Percentiles rank a stretch among this genome's conserved stretches.
These are phyloP conservation scores for Chaetomium globosum DNA, from an alignment of 2,329 filamentous ascomycete genomes.

Conservation along the genomic window DNA sequence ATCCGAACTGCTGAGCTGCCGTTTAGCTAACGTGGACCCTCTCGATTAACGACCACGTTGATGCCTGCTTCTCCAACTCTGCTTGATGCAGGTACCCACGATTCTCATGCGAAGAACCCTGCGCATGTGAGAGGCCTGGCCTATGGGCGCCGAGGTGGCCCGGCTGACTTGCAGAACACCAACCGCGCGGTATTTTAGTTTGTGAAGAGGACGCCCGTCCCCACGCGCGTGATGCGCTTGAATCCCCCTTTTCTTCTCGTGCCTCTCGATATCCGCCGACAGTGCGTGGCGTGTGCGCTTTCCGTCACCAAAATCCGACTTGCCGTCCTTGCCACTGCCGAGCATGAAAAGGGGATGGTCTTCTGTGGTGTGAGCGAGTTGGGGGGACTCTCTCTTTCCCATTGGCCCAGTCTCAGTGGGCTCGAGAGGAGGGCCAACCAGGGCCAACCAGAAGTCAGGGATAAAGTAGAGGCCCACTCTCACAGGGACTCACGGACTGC, in stretches of 20 bases:
- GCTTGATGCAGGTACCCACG: conserved; percentile 24
- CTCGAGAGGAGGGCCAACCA: conserved; percentile 26
- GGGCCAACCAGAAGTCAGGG: conserved; percentile 26
- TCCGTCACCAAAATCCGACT: conserved; percentile 1
- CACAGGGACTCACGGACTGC: conserved; percentile 21
- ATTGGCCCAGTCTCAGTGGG: conserved; percentile 26
- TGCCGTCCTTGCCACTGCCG: conserved; percentile 20
- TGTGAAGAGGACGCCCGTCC: background rate
- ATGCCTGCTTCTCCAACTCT: conserved; percentile 13
- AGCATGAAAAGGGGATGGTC: conserved; percentile 2
- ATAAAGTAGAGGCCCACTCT: conserved; percentile 19
- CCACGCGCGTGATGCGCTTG: background rate
- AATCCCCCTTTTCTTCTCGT: background rate
- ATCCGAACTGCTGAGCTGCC: conserved; percentile 18
- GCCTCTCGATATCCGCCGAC: background rate
- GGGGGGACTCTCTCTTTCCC: conserved; percentile 4
- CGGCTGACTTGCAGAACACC: conserved; percentile 20
- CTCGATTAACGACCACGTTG: conserved; percentile 15
- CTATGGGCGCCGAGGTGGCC: conserved; percentile 9
- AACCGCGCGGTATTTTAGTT: conserved; percentile 20
- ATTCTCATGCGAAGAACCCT: conserved; percentile 23
- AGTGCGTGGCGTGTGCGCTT: background rate
- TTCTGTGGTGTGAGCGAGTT: background rate
- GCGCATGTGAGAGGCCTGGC: conserved; percentile 7
- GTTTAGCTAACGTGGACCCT: conserved; percentile 14